Evolutionary conservation across 2,329 filamentous ascomycete genomes (phyloP), one percentile per base, ranked within the genome.

Genomic region (Colletotrichum truncatum): DNA sequence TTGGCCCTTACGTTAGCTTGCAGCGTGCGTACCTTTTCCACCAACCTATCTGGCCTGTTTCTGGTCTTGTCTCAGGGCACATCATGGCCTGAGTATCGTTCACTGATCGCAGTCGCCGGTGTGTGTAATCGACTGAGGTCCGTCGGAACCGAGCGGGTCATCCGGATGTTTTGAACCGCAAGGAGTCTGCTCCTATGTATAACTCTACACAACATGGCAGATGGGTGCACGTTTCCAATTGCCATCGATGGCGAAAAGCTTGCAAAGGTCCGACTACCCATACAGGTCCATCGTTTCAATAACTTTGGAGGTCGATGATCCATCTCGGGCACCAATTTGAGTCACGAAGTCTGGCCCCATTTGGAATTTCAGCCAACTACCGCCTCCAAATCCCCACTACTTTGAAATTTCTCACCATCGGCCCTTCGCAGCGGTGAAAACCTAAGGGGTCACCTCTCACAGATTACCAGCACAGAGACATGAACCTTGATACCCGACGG

Each of bases 271-370:
- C 43, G 28, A 65, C 36, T 49, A 32, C 41, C 56, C 2, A 62
- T 55, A 62, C 57, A 49, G 49, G 18, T 43, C 49, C 49, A 62
- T 45, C 49, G 41, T 65, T 65, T 65, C 57, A 62, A 62, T 23
- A 39, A 51, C 38, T 16, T 41, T 49, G 41, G 45, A 45, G 30
- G 21, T 56, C 39, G 9, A 41, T 34, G 62, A 34, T 49, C 62
- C 62, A 62, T 62, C 43, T 65, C 48, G 57, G 57, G 62, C 62
- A 62, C 49, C 62, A 61, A 65, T 41, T 41, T 65, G 62, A 51
- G 48, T 65, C 62, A 62, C 62, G 38, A 62, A 51, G 43, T 34
- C 43, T 55, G 26, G 62, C 49, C 57, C 49, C 61, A 64, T 53
- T 46, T 53, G 32, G 51, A 55, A 55, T 65, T 49, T 55, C 49